Evolutionary conservation across 768 basidiomycete species (phyloP), one percentile per base, ranked within the genome.

Genomic region (Phaeotremella fagi): DNA sequence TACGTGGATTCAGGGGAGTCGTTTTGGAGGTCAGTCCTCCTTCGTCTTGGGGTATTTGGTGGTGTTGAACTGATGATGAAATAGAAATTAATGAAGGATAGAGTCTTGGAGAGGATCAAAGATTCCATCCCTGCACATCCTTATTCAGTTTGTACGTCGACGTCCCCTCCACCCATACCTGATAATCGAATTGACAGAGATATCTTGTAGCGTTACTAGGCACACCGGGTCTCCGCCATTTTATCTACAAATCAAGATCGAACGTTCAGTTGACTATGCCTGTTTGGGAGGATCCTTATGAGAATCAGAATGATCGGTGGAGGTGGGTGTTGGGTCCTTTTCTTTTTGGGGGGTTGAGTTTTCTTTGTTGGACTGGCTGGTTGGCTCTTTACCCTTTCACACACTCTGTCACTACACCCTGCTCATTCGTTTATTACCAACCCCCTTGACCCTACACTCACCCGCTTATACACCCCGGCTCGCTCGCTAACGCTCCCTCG

Each of bases 221-320:
- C n/a, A 85, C 94, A 59, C 90, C 90, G 2, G 91, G 91, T 1
- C 75, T 98, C 25, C 82, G 88, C 26, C 95, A 99, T 73, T 99
- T 97, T 69, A 76, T 97, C 44, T 98, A 97, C 79, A 97, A 97
- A 76, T 89, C 88, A 9, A 80, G 89, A 12, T 78, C 82, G 5
- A 83, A 88, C 63, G 91, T 99, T 18, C 95, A 99, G 70, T 80
- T 94, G 29, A 95, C 92, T 0, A 76, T 80, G 58, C 91, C 95
- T 2, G 71, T 75, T n/a, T 92, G 85, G 73, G 89, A 91, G 68
- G 88, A 87, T 16, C 87, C 87, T 4, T 94, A 95, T 63, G 82
- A 85, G 37, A 78, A 77, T 28, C 60, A 77, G 0, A 78, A 81
- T 36, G 83, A 85, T 54, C 79, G 78, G 49, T 78, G 82, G 55